These are phyloP conservation scores for Bombardia bombarda DNA, from an alignment of 495 filamentous ascomycete genomes.

Conservation along the genomic window DNA sequence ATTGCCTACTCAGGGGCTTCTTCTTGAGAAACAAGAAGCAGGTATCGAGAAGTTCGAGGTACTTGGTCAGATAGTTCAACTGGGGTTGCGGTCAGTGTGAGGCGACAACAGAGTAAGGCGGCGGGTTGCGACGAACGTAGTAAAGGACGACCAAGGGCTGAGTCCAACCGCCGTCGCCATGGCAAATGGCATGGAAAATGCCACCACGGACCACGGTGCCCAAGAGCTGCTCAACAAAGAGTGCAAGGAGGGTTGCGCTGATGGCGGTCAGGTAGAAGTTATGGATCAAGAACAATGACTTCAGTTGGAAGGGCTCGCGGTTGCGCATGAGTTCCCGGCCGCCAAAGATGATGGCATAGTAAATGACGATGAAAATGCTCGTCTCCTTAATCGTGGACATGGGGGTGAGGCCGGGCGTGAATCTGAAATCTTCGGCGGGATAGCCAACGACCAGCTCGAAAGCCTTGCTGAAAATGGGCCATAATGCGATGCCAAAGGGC, in stretches of 20 bases:
- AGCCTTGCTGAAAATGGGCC: constrained; percentile 87
- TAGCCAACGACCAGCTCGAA: constrained; percentile 68
- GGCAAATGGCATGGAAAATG: constrained; percentile 58
- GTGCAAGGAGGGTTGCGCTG: constrained; percentile 54
- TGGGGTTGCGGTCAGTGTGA: neutral
- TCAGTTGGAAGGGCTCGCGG: constrained; percentile 58
- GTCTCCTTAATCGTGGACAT: constrained; percentile 65
- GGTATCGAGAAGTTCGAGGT: constrained; percentile 72
- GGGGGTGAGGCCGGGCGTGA: constrained; percentile 57
- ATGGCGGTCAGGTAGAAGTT: constrained; percentile 73
- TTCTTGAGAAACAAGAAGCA: constrained; percentile 79
- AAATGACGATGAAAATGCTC: constrained; percentile 53
- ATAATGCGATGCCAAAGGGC: constrained; percentile 85
- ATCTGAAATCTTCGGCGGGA: constrained; percentile 61
- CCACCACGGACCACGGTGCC: constrained; percentile 60
- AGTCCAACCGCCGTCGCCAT: neutral
- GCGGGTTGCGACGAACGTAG: neutral
- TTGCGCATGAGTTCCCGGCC: constrained; percentile 67
- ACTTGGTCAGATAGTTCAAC: constrained; percentile 62
- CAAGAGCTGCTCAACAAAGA: constrained; percentile 69
- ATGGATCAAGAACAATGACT: constrained; percentile 66
- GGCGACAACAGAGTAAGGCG: neutral
- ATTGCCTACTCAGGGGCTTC: constrained; percentile 63
- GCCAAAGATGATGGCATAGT: constrained; percentile 70
- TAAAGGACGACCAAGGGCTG: neutral